These are phyloP conservation scores for Podospora didyma DNA, from an alignment of 495 filamentous ascomycete species.

Conservation along the genomic window DNA sequence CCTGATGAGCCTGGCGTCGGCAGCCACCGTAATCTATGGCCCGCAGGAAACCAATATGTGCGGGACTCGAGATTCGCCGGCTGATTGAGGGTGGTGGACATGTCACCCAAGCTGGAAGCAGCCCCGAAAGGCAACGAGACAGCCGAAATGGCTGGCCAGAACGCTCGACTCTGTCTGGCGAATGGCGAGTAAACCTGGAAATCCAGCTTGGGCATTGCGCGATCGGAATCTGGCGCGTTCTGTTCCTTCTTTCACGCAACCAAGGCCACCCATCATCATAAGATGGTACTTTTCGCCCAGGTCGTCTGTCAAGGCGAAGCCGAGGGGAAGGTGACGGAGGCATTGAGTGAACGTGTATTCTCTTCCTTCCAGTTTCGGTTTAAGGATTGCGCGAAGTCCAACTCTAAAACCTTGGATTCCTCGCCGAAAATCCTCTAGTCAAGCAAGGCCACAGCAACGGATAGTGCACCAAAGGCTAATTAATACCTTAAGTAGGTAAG, in stretches of 20 bases:
- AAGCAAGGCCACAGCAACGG: too few relatives aligned
- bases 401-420: too few relatives aligned
- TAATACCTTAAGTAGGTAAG: neutral
- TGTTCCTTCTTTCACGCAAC: too few relatives aligned
- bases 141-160: constrained; percentile 14
- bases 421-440: too few relatives aligned
- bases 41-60: constrained; percentile 17
- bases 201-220: constrained; percentile 4
- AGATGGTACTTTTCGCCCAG: too few relatives aligned
- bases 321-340: too few relatives aligned
- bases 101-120: constrained; percentile 3
- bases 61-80: constrained; percentile 12
- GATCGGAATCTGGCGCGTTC: neutral
- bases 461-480: neutral
- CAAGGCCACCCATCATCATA: too few relatives aligned
- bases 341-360: too few relatives aligned
- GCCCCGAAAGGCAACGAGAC: neutral
- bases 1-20: constrained; percentile 4
- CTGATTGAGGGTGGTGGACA: constrained; percentile 15
- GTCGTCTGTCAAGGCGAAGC: too few relatives aligned
- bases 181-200: constrained; percentile 8
- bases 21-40: constrained; percentile 14
- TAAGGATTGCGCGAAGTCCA: too few relatives aligned
- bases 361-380: too few relatives aligned
- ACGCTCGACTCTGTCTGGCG: neutral